phyloP scores from a whole-genome alignment of 495 filamentous ascomycete genomes.

The Diplogelasinospora grovesii region DNA sequence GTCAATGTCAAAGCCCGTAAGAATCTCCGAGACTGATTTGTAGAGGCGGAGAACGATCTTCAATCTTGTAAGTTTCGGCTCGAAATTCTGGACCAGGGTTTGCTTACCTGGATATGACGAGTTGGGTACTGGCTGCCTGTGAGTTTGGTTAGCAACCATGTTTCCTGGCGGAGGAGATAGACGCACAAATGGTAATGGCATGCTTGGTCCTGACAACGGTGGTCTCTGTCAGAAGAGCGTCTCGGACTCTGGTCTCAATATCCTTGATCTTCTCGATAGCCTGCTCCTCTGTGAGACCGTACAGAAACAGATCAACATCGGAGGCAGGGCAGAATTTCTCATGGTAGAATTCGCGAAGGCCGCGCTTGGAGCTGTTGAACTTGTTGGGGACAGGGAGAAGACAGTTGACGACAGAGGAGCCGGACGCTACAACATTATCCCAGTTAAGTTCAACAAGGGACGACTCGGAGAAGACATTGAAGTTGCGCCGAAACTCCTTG shows the following conservation, averaged over 20 bases:
- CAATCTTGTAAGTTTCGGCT: background rate
- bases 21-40: conserved; percentile 70
- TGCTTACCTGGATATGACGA: conserved; percentile 57
- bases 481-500: conserved; percentile 67
- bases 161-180: background rate
- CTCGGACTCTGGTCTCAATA: conserved; percentile 62
- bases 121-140: conserved; percentile 69
- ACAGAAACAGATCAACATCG: conserved; percentile 79
- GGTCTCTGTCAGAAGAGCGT: conserved; percentile 67
- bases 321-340: conserved; percentile 72
- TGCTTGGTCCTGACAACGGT: conserved; percentile 76
- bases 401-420: conserved; percentile 67
- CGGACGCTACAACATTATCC: conserved; percentile 70
- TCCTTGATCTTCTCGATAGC: conserved; percentile 75
- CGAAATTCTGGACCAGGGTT: background rate
- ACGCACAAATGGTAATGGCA: conserved; percentile 64
- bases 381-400: conserved; percentile 64
- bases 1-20: conserved; percentile 82
- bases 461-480: conserved; percentile 69
- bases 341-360: conserved; percentile 67
- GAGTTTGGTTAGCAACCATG: conserved; percentile 1
- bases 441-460: conserved; percentile 59
- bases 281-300: conserved; percentile 65
- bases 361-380: conserved; percentile 56
- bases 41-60: conserved; percentile 81